Evolutionary conservation across 2,329 filamentous ascomycete genomes (phyloP).

Genomic region (Rhynchosporium graminicola): DNA sequence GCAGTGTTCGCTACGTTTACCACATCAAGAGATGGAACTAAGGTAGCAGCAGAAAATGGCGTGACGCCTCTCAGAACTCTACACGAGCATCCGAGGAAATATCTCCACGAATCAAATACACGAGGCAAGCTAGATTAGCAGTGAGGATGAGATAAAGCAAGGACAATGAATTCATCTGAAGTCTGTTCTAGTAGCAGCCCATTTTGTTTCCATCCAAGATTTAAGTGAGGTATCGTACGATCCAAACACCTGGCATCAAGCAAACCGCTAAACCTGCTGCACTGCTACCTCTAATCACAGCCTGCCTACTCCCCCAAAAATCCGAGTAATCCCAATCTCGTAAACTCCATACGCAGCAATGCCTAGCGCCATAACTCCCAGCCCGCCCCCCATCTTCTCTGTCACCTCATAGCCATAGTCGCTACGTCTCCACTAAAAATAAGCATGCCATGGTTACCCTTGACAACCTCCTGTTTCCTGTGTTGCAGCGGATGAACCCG

Average conservation of each 20-base stretch:
- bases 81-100: neutral
- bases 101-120: neutral
- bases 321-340: slow-evolving; percentile 17
- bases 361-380: neutral
- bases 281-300: slow-evolving; percentile 1
- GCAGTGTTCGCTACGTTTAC: neutral
- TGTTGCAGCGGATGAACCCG: slow-evolving; percentile 13
- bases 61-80: neutral
- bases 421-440: slow-evolving; percentile 50
- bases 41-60: neutral
- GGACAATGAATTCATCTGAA: slow-evolving; percentile 2
- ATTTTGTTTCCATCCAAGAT: slow-evolving; percentile 5
- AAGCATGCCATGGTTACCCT: slow-evolving; percentile 52
- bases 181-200: slow-evolving; percentile 2
- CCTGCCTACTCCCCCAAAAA: slow-evolving; percentile 8
- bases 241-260: slow-evolving; percentile 24
- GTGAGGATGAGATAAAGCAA: neutral
- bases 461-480: slow-evolving; percentile 28
- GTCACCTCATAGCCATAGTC: slow-evolving; percentile 42
- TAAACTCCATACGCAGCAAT: slow-evolving; percentile 11
- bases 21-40: neutral
- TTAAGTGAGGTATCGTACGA: slow-evolving; percentile 13
- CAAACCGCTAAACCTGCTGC: slow-evolving; percentile 17
- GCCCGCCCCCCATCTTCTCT: neutral
- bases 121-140: too few relatives aligned